Base-by-base conservation (phyloP, 2,329 filamentous ascomycete species). In the Cadophora sp. region DNA sequence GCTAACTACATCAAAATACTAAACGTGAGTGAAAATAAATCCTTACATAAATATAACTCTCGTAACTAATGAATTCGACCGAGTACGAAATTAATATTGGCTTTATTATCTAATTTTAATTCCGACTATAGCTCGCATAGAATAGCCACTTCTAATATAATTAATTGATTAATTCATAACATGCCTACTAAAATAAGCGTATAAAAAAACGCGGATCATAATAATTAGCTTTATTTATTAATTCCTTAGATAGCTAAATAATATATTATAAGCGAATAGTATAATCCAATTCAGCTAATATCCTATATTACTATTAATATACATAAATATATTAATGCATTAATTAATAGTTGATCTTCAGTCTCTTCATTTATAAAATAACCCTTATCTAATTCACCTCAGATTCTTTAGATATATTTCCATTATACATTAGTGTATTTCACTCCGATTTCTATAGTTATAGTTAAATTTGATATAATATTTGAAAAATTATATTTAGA, bases 251-350 rank as follows among this genome's bases (percentile, higher is more conserved):
- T n/a, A n/a, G n/a, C n/a, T n/a, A n/a, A n/a, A n/a, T n/a, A n/a
- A n/a, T n/a, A n/a, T n/a, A n/a, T n/a, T n/a, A n/a, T n/a, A n/a
- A n/a, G n/a, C n/a, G n/a, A n/a, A n/a, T n/a, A n/a, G n/a, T n/a
- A n/a, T n/a, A n/a, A n/a, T n/a, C n/a, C n/a, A n/a, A 19, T 19
- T 53, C 5, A 22, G 50, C 5, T 53, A 53, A 19, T 53, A 3
- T 53, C 26, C 3, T 53, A 53, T 53, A 53, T 53, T 53, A 53
- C 50, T 16, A 3, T 53, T 53, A 53, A 53, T 53, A 53, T 53
- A 53, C 24, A 53, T 53, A 53, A 53, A 43, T 6, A 43, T 6
- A 43, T 43, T 6, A 43, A 43, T 43, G 3, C 3, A 43, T 43
- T 43, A 43, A 9, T 53, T 53, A 53, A 53, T 53, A 29, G 26